These are phyloP conservation scores for Urochloa ruziziensis DNA, from an alignment of 176 grass and related monocot species.

Conservation along the genomic window DNA sequence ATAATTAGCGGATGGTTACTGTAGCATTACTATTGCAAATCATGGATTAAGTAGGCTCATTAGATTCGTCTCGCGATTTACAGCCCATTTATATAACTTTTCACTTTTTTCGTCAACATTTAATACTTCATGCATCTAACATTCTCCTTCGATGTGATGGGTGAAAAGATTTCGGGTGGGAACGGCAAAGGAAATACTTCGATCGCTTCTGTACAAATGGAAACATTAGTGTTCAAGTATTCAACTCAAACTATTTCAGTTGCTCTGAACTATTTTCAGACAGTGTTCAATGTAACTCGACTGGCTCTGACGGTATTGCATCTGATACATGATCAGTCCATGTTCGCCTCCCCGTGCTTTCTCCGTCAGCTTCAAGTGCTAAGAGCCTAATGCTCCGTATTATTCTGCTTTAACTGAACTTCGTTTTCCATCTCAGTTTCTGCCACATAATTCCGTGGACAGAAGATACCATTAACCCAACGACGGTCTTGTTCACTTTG, in stretches of 20 bases:
- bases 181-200: too few relatives aligned
- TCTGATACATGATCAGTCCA: background rate
- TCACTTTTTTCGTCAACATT: too few relatives aligned
- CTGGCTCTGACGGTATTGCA: background rate
- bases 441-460: background rate
- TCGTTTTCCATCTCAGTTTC: background rate
- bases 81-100: too few relatives aligned
- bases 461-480: background rate
- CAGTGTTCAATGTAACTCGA: background rate
- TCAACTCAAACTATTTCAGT: background rate
- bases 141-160: too few relatives aligned
- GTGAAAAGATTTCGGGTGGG: too few relatives aligned
- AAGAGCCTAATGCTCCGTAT: too few relatives aligned
- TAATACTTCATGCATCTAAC: too few relatives aligned
- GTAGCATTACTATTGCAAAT: too few relatives aligned
- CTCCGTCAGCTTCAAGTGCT: background rate
- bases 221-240: background rate
- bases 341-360: background rate
- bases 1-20: too few relatives aligned
- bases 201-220: too few relatives aligned
- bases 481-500: background rate
- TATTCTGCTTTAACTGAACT: background rate
- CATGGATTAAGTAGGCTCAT: too few relatives aligned
- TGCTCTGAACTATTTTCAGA: background rate
- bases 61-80: too few relatives aligned